Base-by-base conservation (phyloP, 768 basidiomycete genomes). In the Russula virescens region DNA sequence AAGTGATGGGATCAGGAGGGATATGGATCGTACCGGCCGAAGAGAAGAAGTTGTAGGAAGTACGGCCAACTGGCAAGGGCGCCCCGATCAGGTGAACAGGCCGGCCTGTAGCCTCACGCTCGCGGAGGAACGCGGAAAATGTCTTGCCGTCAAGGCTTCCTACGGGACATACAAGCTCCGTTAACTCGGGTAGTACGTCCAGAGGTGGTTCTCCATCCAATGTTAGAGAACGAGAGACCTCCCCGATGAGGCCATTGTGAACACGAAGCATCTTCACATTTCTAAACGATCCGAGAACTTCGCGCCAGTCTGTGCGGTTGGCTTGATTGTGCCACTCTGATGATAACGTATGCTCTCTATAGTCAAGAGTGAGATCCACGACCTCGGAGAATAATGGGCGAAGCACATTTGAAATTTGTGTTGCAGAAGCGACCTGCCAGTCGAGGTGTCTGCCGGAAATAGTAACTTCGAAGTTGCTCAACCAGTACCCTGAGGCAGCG, bases 51-150 rank as follows among this genome's bases (percentile, higher is more conserved):
- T 6, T 11, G 11, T 35, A 35, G 35, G 5, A 6, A 6, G 11
- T 6, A 11, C 35, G 35, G 11, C 35, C 35, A 35, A 35, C 35
- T 11, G 35, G 35, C 5, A 35, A 35, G 35, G 35, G 6, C 35
- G 5, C 35, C 5, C 35, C 35, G 35, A 35, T 35, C 35, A 35
- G 6, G 35, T 11, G 5, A 35, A 35, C 35, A 35, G 35, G 35
- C 35, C 35, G 5, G 35, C 35, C 35, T 11, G 35, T 11, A 35
- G 11, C 35, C 55, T 68, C 47, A 38, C 60, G 62, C 11, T 69
- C 73, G 57, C 71, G 67, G 11, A 35, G 5, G 35, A 35, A 35
- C 35, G 35, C 6, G 6, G 6, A 35, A 35, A 35, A n/a, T n/a
- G n/a, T n/a, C n/a, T n/a, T n/a, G n/a, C n/a, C n/a, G n/a, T n/a